Base-by-base conservation (phyloP, 2,329 filamentous ascomycete species). In the Apiospora arundinis region DNA sequence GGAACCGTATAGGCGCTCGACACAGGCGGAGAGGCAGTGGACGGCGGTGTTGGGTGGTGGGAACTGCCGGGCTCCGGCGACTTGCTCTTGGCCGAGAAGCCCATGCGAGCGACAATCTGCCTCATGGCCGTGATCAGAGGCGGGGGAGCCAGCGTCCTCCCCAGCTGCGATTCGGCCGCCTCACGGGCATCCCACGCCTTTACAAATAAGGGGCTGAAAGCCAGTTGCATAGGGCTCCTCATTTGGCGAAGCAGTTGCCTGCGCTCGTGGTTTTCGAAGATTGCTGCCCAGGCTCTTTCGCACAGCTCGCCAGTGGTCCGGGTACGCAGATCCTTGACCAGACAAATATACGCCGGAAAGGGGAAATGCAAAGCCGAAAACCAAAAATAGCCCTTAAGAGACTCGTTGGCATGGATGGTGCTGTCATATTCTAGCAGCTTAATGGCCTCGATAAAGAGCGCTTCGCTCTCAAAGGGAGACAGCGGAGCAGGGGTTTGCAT, bases 161-260 rank as follows among this genome's bases (percentile, higher is more conserved):
- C 88, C 8, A 82, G 78, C 68, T 83, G 82, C 5, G 80, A 73
- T 73, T 86, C 83, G 16, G 86, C 85, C 1, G 84, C 81, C 74
- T 87, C 86, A 70, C 87, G 85, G 2, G 87, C 87, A 60, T 88
- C 86, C 90, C 90, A 92, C 0, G 90, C 89, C 75, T 90, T 91
- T 71, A 92, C 80, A 52, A 92, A 88, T 23, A 88, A 83, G 25
- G 83, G 82, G 0, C 87, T 86, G 73, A 92, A 90, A 0, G 87
- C 86, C 42, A 87, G 80, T 75, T 90, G 88, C 81, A 91, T 84
- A 8, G 89, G 89, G 60, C 83, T 90, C 68, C 86, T 84, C 67
- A 86, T 80, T 71, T 86, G 84, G 60, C 84, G 84, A 45, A 83
- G 81, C 68, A 89, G 79, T 1, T 85, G 84, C 56, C 89, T 82